Evolutionary conservation across 1,139 yeast genomes (phyloP).

Genomic region (Debaryomyces fabryi): DNA sequence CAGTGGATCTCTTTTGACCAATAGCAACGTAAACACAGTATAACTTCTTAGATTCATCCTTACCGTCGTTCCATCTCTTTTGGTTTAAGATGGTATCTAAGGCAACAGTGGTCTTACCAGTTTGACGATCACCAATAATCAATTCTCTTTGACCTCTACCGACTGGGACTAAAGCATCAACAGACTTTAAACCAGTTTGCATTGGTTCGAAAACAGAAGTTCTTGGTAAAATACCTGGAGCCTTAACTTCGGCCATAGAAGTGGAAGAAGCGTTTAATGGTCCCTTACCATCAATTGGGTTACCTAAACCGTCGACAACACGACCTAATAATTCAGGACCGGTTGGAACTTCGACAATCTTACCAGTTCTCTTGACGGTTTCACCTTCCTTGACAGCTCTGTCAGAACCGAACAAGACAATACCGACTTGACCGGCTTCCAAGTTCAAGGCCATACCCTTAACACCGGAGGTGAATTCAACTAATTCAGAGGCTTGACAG

Average conservation of each 20-base stretch:
- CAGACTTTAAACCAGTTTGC: slow-evolving; percentile 99
- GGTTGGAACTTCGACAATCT: slow-evolving; percentile 98
- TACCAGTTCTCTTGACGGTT: slow-evolving; percentile 99
- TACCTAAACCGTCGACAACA: slow-evolving; percentile 99
- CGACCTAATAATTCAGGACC: slow-evolving; percentile 99
- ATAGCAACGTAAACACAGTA: slow-evolving; percentile 99
- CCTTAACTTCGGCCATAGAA: slow-evolving; percentile 98
- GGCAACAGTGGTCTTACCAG: slow-evolving; percentile 99
- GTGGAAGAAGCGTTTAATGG: slow-evolving; percentile 86
- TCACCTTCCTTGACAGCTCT: slow-evolving; percentile 99
- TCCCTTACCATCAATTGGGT: slow-evolving; percentile 99
- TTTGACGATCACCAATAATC: slow-evolving; percentile 99
- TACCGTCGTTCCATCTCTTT: slow-evolving; percentile 96
- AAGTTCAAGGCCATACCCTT: slow-evolving; percentile 99
- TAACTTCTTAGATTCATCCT: slow-evolving; percentile 95
- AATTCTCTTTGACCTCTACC: slow-evolving; percentile 99
- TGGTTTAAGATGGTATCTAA: slow-evolving; percentile 97
- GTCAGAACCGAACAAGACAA: slow-evolving; percentile 99
- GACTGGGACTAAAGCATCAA: slow-evolving; percentile 98
- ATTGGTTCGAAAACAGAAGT: slow-evolving; percentile 98
- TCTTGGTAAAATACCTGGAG: slow-evolving; percentile 99
- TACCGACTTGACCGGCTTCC: slow-evolving; percentile 99
- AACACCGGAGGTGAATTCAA: slow-evolving; percentile 99
- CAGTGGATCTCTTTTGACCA: slow-evolving; percentile 99
- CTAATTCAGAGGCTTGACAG: slow-evolving; percentile 99